phyloP scores from a whole-genome alignment of 306 rosid species.

The Potentilla sterilis region DNA sequence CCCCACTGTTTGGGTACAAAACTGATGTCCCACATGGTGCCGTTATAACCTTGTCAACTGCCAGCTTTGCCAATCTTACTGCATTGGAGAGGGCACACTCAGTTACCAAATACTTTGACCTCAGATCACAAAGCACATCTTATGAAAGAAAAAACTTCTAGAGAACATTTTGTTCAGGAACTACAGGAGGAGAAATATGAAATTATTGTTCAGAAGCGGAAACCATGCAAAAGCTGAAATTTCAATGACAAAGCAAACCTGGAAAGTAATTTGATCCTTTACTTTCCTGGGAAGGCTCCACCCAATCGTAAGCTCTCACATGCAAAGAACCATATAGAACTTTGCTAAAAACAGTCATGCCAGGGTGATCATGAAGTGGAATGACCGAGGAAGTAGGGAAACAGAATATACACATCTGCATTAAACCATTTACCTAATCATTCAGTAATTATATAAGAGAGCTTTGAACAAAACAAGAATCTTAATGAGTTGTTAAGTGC shows the following conservation, averaged over 20 bases:
- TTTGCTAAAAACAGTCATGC: conserved; percentile 95
- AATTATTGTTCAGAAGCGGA: background rate
- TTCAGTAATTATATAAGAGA: background rate
- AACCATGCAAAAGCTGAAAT: background rate
- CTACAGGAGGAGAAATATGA: background rate
- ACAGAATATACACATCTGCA: conserved; percentile 91
- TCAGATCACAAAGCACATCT: background rate
- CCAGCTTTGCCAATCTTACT: conserved; percentile 81
- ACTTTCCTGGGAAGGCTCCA: conserved; percentile 74
- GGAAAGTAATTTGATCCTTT: conserved; percentile 49
- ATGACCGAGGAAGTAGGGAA: conserved; percentile 88
- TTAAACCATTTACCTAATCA: conserved; percentile 9
- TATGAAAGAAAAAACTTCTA: background rate
- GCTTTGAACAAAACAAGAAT: background rate
- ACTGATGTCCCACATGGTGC: conserved; percentile 73
- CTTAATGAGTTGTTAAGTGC: background rate
- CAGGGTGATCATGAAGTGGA: conserved; percentile 97
- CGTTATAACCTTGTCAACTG: conserved; percentile 65
- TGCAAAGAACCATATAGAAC: conserved; percentile 90
- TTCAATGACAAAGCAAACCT: conserved; percentile 40
- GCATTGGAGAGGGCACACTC: conserved; percentile 10
- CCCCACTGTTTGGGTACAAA: conserved; percentile 74
- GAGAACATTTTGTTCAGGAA: background rate
- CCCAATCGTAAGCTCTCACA: conserved; percentile 97
- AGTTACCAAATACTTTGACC: background rate